phyloP scores from a whole-genome alignment of 768 basidiomycete species.

The Russula ochroleuca region DNA sequence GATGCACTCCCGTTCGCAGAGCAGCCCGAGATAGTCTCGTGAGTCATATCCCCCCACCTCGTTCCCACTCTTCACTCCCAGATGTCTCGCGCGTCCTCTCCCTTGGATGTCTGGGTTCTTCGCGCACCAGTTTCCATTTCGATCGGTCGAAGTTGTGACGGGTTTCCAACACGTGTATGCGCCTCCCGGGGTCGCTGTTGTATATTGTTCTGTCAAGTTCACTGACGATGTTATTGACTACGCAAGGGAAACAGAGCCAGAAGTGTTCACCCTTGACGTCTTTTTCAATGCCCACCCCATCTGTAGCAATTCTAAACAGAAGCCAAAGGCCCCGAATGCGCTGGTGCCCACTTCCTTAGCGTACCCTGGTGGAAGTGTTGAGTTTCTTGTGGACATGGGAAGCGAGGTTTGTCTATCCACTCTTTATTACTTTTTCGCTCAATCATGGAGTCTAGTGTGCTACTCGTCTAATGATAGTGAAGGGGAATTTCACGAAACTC shows the following conservation, averaged over 20 bases:
- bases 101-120: constrained; percentile 4
- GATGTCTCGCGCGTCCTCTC: not conserved
- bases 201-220: not conserved
- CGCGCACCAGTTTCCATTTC: not conserved
- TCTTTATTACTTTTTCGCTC: constrained; percentile 8
- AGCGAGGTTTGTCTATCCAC: constrained; percentile 47
- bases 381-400: constrained; percentile 69
- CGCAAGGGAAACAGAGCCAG: constrained; percentile 61
- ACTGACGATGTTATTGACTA: constrained; percentile 1
- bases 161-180: not conserved
- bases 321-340: constrained; percentile 62
- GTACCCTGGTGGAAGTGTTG: constrained; percentile 62
- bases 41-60: constrained; percentile 30
- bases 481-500: constrained; percentile 62
- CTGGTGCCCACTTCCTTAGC: constrained; percentile 67
- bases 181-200: not conserved
- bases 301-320: constrained; percentile 46
- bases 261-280: constrained; percentile 67
- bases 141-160: not conserved
- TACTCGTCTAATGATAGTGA: constrained; percentile 76
- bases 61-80: too few relatives aligned
- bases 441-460: constrained; percentile 45
- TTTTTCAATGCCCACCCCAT: constrained; percentile 70
- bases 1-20: constrained; percentile 57
- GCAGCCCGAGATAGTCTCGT: constrained; percentile 62